These are phyloP conservation scores for Elsinoe arachidis DNA, from an alignment of 2,329 filamentous ascomycete genomes.

Conservation along the genomic window DNA sequence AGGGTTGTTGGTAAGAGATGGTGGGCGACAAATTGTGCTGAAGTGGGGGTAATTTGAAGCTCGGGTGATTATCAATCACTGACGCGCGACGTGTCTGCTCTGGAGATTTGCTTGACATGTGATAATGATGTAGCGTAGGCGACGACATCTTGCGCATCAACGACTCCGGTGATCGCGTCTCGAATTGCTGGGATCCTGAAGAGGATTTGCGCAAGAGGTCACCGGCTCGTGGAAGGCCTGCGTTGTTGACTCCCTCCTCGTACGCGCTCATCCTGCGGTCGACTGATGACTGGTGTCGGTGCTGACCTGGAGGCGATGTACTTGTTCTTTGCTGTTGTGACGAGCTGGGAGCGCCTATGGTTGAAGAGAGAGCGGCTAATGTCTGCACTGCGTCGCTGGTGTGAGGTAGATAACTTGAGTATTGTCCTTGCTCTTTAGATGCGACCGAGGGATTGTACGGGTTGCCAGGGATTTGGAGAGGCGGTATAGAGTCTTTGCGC, in stretches of 20 bases:
- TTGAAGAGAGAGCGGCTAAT: conserved; percentile 23
- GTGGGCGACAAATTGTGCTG: conserved; percentile 22
- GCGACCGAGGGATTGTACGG: neutral
- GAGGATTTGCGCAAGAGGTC: conserved; percentile 29
- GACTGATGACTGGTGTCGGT: neutral
- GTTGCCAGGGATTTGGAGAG: conserved; percentile 16
- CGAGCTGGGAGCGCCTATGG: conserved; percentile 19
- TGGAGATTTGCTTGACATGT: conserved; percentile 37
- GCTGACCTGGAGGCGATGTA: neutral
- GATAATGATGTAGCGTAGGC: conserved; percentile 40
- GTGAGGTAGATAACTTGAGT: neutral
- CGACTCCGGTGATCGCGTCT: conserved; percentile 25
- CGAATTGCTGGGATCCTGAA: conserved; percentile 24
- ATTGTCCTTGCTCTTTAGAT: conserved; percentile 19
- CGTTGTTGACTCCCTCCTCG: conserved; percentile 19
- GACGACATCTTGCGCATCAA: conserved; percentile 30
- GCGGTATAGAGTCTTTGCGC: conserved; percentile 20
- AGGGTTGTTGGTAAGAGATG: neutral
- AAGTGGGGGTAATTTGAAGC: conserved; percentile 35
- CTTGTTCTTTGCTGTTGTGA: conserved; percentile 17
- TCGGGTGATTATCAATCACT: conserved; percentile 26
- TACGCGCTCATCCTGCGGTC: conserved; percentile 18
- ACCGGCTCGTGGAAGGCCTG: conserved; percentile 29
- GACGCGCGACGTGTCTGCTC: conserved; percentile 32
- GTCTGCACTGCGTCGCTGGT: conserved; percentile 33